Base-by-base conservation (phyloP, 495 filamentous ascomycete genomes). In the Xylaria cubensis region DNA sequence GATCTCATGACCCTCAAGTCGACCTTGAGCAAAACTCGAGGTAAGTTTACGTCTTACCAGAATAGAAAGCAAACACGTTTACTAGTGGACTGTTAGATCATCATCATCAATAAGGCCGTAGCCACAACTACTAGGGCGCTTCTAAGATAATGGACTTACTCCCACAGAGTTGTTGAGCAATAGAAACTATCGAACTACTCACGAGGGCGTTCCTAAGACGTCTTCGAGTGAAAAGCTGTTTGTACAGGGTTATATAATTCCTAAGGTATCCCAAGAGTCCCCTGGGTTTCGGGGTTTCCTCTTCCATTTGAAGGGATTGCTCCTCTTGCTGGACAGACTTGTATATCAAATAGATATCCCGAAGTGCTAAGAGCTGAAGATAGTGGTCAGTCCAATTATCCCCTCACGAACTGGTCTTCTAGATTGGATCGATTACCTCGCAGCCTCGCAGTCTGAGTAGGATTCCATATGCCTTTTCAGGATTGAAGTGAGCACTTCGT, bases 131-230 rank as follows among this genome's bases (percentile, higher is more conserved):
- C 17, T 24, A 4, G 10, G 32, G 2, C 15, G 41, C 17, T 51
- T 26, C 53, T 32, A 0, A 17, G 26, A 4, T 6, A 53, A 46
- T 72, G 24, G 8, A 72, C 79, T 75, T 73, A 79, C 79, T 80
- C 50, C 79, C 79, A 55, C 77, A 79, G 19, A 81, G 67, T 63
- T 81, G 79, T 46, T 81, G 79, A 15, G 76, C 73, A 2, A 80
- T 50, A 6, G 72, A 70, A 21, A 80, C 79, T 8, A 75, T 77
- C 17, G 74, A 74, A 55, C 71, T 77, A 19, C 75, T 77, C 9
- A 79, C 74, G 24, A 80, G 19, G 21, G 79, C 79, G 48, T 80
- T 80, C 29, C 77, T 70, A 10, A 79, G 59, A 8, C 79, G 73
- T 7, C 77, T 56, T 21, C 74, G 26, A 17, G 58, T 69, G 39